Evolutionary conservation across 805 yeast genomes (phyloP).

Genomic region (Yarrowia sp.): DNA sequence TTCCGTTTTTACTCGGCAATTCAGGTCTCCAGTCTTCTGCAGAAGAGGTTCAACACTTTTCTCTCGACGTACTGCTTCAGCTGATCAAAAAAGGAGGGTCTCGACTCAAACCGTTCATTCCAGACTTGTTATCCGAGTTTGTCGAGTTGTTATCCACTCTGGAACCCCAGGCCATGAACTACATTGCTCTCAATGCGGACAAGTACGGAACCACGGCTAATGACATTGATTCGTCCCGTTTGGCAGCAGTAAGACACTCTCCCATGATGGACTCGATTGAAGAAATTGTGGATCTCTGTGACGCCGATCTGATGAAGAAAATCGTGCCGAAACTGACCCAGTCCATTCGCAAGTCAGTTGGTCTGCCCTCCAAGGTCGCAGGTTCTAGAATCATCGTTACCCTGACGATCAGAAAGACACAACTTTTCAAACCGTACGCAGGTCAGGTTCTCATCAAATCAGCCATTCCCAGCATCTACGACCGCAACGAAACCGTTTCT

Average conservation of each 20-base stretch:
- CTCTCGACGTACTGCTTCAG: slow-evolving; percentile 71
- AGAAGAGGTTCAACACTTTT: slow-evolving; percentile 73
- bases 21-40: slow-evolving; percentile 82
- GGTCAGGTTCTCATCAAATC: slow-evolving; percentile 55
- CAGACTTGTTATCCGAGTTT: slow-evolving; percentile 65
- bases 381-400: slow-evolving; percentile 71
- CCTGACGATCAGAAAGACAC: slow-evolving; percentile 55
- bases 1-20: slow-evolving; percentile 76
- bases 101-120: slow-evolving; percentile 59
- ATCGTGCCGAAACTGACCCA: slow-evolving; percentile 49
- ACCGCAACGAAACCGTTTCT: slow-evolving; percentile 68
- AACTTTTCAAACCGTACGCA: slow-evolving; percentile 48
- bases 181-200: slow-evolving; percentile 80
- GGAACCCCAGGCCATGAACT: slow-evolving; percentile 88
- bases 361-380: slow-evolving; percentile 86
- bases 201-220: slow-evolving; percentile 71
- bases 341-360: slow-evolving; percentile 68
- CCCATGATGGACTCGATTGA: slow-evolving; percentile 90
- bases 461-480: slow-evolving; percentile 50
- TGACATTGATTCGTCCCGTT: slow-evolving; percentile 73
- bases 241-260: slow-evolving; percentile 69
- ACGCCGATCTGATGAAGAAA: slow-evolving; percentile 48
- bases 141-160: slow-evolving; percentile 72
- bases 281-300: slow-evolving; percentile 56
- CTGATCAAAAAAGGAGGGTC: slow-evolving; percentile 62